These are phyloP conservation scores for Linnemannia exigua DNA, from an alignment of 192 early-diverging fungal species.

Conservation along the genomic window DNA sequence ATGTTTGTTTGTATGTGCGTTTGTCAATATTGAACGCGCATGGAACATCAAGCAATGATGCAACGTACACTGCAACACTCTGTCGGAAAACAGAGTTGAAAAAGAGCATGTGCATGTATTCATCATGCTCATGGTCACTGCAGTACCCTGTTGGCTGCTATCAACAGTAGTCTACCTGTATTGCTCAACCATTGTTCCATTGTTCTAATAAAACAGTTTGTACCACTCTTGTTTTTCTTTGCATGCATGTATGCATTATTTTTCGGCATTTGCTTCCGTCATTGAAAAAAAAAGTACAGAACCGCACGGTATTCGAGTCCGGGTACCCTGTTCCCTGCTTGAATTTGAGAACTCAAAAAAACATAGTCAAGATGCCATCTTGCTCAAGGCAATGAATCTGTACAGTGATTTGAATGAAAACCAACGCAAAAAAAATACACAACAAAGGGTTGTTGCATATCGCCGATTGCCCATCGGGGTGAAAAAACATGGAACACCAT, in stretches of 20 bases:
- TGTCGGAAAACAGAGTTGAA: neutral
- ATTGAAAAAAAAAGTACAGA: neutral
- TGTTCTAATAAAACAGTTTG: neutral
- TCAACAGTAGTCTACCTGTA: too few species aligned
- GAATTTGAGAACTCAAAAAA: too few species aligned
- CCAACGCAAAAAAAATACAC: too few species aligned
- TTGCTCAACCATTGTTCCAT: neutral
- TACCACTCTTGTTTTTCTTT: neutral
- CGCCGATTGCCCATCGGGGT: neutral
- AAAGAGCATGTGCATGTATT: neutral
- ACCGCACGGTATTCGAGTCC: neutral
- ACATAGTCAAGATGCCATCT: too few species aligned
- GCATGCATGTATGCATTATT: neutral
- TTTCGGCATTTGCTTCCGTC: neutral
- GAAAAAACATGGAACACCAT: neutral
- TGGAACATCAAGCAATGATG: neutral
- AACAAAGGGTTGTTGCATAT: neutral
- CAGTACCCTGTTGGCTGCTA: neutral
- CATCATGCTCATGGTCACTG: neutral
- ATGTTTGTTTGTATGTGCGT: too few species aligned
- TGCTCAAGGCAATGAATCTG: too few species aligned
- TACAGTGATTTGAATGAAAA: too few species aligned
- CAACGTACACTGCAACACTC: neutral
- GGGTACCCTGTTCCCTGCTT: neutral
- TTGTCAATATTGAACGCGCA: neutral